Base-by-base conservation (phyloP, 768 basidiomycete species). In the Trametes meyenii region DNA sequence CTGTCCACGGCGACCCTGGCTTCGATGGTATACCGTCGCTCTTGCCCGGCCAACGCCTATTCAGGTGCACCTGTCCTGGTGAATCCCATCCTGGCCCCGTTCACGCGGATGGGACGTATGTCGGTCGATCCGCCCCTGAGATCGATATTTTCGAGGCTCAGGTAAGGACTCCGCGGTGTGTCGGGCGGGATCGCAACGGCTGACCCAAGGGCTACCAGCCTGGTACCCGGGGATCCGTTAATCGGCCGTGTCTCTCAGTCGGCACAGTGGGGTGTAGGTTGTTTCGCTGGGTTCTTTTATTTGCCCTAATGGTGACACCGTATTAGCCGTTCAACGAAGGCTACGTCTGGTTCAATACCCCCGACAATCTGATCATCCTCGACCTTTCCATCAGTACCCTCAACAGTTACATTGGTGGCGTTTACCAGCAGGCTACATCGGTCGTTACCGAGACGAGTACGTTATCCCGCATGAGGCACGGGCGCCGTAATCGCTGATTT, bases 141-240 rank as follows among this genome's bases (percentile, higher is more conserved):
- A 87, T 90, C 55, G 89, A 96, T 78, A 79, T 94, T 26, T 87
- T 96, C 70, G 94, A 96, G 77, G 89, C 94, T 8, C 86, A 87
- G 75, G 88, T 86, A 58, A n/a, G n/a, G n/a, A n/a, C n/a, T n/a
- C n/a, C n/a, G n/a, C n/a, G n/a, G n/a, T n/a, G n/a, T n/a, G n/a
- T n/a, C n/a, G n/a, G n/a, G n/a, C n/a, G n/a, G n/a, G n/a, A n/a
- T n/a, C n/a, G n/a, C n/a, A n/a, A n/a, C n/a, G n/a, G n/a, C n/a
- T n/a, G n/a, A n/a, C n/a, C n/a, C n/a, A n/a, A n/a, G n/a, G n/a
- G n/a, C n/a, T n/a, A n/a, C n/a, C n/a, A n/a, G n/a, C n/a, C n/a
- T n/a, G n/a, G n/a, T n/a, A n/a, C n/a, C 58, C 17, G 68, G 73
- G 13, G 46, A 62, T 0, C 92, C 19, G 88, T 67, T 66, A 45